Evolutionary conservation across 2,329 filamentous ascomycete species (phyloP).

Genomic region (Penicillium frequentans): DNA sequence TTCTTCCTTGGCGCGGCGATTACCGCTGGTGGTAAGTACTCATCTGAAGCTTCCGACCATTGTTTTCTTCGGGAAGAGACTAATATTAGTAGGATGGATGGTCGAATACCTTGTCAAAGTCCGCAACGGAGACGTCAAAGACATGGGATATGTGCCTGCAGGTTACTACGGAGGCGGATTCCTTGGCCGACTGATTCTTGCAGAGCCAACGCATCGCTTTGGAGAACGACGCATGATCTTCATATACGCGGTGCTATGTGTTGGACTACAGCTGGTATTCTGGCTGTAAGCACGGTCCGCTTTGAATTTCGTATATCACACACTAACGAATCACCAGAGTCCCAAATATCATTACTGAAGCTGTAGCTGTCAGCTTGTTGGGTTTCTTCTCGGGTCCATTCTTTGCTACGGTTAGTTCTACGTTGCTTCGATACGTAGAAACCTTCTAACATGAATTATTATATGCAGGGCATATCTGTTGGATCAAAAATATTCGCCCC

Average conservation of each 20-base stretch:
- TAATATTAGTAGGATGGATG: slow-evolving; percentile 48
- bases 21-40: slow-evolving; percentile 48
- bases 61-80: neutral
- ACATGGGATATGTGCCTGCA: slow-evolving; percentile 63
- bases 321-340: slow-evolving; percentile 27
- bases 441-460: neutral
- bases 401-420: slow-evolving; percentile 52
- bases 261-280: slow-evolving; percentile 59
- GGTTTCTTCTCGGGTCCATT: slow-evolving; percentile 61
- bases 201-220: slow-evolving; percentile 59
- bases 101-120: slow-evolving; percentile 64
- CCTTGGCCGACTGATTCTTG: slow-evolving; percentile 57
- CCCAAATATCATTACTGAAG: slow-evolving; percentile 49
- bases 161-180: slow-evolving; percentile 61
- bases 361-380: slow-evolving; percentile 55
- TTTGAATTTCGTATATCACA: neutral
- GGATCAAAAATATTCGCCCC: slow-evolving; percentile 54
- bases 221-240: slow-evolving; percentile 61
- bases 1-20: slow-evolving; percentile 59
- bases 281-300: slow-evolving; percentile 46
- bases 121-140: slow-evolving; percentile 56
- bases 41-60: neutral
- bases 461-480: slow-evolving; percentile 47
- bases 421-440: neutral
- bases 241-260: slow-evolving; percentile 52